A percentile compares a stretch with the other conserved stretches of the same genome.
These are phyloP conservation scores for Candida xiaguanensis DNA, from an alignment of 805 yeast species.

Conservation along the genomic window DNA sequence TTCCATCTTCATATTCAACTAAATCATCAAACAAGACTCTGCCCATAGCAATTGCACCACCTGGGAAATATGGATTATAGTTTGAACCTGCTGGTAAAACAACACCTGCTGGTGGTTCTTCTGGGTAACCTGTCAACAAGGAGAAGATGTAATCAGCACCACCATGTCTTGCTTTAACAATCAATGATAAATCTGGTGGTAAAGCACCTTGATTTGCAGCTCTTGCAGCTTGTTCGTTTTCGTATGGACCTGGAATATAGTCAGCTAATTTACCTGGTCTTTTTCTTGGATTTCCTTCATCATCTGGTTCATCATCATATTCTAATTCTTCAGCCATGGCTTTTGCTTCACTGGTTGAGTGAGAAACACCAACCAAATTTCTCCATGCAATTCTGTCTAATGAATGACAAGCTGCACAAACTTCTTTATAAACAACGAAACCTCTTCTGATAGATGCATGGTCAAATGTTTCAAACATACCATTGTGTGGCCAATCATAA, in stretches of 20 bases:
- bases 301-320: conserved; percentile 95
- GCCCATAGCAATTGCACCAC: conserved; percentile 99
- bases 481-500: conserved; percentile 90
- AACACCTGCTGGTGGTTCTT: conserved; percentile 98
- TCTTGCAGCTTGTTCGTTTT: conserved; percentile 98
- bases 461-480: conserved; percentile 87
- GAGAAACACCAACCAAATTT: conserved; percentile 94
- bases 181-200: conserved; percentile 96
- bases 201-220: conserved; percentile 99
- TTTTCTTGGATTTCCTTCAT: conserved; percentile 95
- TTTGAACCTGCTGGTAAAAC: conserved; percentile 87
- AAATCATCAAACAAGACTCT: conserved; percentile 96
- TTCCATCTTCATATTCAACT: conserved; percentile 98
- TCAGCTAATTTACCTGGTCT: conserved; percentile 98
- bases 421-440: conserved; percentile 97
- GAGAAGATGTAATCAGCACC: conserved; percentile 94
- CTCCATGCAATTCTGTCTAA: conserved; percentile 98
- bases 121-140: conserved; percentile 97
- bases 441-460: conserved; percentile 98
- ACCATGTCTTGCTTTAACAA: conserved; percentile 99
- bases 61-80: conserved; percentile 99
- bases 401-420: conserved; percentile 98
- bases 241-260: conserved; percentile 90
- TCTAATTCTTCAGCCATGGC: conserved; percentile 94
- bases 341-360: conserved; percentile 83